These are phyloP conservation scores for Pyrus pyrifolia DNA, from an alignment of 306 rosid species.

Conservation along the genomic window DNA sequence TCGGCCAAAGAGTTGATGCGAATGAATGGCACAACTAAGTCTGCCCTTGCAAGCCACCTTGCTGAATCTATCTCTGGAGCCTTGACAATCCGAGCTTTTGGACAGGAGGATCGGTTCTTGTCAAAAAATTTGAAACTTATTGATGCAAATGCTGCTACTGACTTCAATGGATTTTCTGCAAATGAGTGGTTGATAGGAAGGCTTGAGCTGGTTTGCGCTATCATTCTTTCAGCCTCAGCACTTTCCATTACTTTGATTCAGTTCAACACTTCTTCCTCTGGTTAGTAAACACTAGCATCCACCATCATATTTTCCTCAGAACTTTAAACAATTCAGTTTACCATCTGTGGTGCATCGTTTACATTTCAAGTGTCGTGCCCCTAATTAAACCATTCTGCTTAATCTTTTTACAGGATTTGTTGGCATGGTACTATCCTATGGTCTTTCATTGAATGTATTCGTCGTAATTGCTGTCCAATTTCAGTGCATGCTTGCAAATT, in stretches of 20 bases:
- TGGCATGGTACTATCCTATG: constrained; percentile 28
- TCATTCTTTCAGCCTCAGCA: constrained; percentile 22
- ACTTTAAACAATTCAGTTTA: not conserved
- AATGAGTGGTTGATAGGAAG: constrained; percentile 26
- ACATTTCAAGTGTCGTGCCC: too few species aligned
- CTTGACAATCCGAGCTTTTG: constrained; percentile 24
- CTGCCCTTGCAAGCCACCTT: constrained; percentile 27
- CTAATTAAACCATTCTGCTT: not conserved
- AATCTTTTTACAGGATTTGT: constrained; percentile 10
- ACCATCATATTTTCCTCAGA: not conserved
- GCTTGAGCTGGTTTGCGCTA: constrained; percentile 20
- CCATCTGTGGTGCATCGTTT: not conserved
- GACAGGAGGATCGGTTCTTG: constrained; percentile 17
- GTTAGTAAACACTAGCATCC: constrained; percentile 2
- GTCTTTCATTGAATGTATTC: constrained; percentile 18
- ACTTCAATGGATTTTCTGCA: constrained; percentile 26
- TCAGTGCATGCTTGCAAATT: constrained; percentile 19
- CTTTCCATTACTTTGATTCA: constrained; percentile 14
- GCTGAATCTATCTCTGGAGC: constrained; percentile 23
- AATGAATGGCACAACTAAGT: constrained; percentile 28
- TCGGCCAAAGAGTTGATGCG: constrained; percentile 29
- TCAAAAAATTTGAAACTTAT: constrained; percentile 13
- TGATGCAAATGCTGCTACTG: constrained; percentile 18
- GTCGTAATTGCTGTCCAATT: constrained; percentile 9
- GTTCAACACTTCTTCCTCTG: constrained; percentile 12